phyloP scores from a whole-genome alignment of 2,329 filamentous ascomycete species.

The Colletotrichum chlorophyti region DNA sequence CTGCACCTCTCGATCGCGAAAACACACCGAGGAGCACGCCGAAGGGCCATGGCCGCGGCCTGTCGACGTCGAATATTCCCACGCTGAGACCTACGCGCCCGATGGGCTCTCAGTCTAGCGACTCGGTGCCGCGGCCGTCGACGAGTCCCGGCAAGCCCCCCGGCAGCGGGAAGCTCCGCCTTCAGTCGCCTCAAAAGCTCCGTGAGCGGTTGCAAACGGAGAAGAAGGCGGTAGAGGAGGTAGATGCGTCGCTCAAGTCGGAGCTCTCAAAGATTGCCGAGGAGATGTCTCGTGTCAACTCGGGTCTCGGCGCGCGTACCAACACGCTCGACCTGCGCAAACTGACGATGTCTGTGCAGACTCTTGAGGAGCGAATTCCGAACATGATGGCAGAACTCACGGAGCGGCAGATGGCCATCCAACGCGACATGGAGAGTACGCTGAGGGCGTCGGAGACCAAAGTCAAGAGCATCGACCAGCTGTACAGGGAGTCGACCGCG shows the following conservation, averaged over 20 bases:
- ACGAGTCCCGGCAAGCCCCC: constrained; percentile 47
- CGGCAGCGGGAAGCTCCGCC: constrained; percentile 62
- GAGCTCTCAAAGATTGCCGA: constrained; percentile 83
- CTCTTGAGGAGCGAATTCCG: constrained; percentile 73
- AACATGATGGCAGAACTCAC: constrained; percentile 64
- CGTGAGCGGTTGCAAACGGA: constrained; percentile 87
- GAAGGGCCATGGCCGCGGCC: constrained; percentile 52
- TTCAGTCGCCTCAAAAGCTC: constrained; percentile 76
- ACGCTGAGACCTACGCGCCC: constrained; percentile 53
- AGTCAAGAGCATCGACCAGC: constrained; percentile 81
- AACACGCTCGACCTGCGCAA: constrained; percentile 52
- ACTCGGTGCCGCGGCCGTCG: constrained; percentile 34
- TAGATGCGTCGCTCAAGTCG: constrained; percentile 72
- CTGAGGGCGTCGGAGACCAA: constrained; percentile 79
- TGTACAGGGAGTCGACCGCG: constrained; percentile 85
- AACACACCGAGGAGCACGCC: constrained; percentile 13
- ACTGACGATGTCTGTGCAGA: constrained; percentile 64
- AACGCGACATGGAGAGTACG: constrained; percentile 74
- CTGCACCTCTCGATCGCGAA: constrained; percentile 16
- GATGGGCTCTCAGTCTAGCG: constrained; percentile 33
- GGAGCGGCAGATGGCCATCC: constrained; percentile 67
- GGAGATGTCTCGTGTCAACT: constrained; percentile 71
- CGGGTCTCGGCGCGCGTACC: constrained; percentile 42
- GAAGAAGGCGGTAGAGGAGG: constrained; percentile 74
- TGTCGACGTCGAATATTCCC: constrained; percentile 62